phyloP scores from a whole-genome alignment of 192 early-diverging fungal species.

The Polychytrium aggregatum region DNA sequence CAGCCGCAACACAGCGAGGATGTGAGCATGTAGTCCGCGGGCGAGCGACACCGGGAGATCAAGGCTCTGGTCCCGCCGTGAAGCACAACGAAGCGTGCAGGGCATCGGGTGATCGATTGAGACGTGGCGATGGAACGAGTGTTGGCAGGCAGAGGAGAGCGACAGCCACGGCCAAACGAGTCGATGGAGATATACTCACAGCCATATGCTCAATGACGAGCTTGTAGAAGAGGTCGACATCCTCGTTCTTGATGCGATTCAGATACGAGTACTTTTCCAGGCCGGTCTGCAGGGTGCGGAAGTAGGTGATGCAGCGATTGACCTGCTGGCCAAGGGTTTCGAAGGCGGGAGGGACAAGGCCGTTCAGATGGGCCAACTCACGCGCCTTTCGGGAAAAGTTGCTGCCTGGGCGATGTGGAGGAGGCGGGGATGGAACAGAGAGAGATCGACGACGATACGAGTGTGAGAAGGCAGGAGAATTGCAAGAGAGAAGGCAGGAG shows the following conservation, averaged over 20 bases:
- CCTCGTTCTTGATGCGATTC: slow-evolving; percentile 67
- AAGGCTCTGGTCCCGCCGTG: no score
- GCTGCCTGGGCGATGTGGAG: no score
- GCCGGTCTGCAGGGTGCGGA: slow-evolving; percentile 52
- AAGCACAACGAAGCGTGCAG: no score
- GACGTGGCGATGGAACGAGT: slow-evolving; percentile 66
- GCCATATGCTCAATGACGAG: slow-evolving; percentile 54
- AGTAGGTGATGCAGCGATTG: slow-evolving; percentile 57
- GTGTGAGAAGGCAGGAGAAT: no score
- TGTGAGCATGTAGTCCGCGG: no score
- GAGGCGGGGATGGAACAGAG: no score
- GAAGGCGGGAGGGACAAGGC: slow-evolving; percentile 61
- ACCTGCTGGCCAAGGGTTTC: slow-evolving; percentile 67
- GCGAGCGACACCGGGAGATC: no score
- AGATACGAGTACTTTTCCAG: slow-evolving; percentile 83
- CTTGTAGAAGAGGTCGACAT: slow-evolving; percentile 75
- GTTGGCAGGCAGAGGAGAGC: slow-evolving; percentile 37
- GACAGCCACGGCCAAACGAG: slow-evolving; percentile 6
- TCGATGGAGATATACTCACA: slow-evolving; percentile 10
- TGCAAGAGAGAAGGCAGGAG: no score
- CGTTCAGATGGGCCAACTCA: slow-evolving; percentile 47
- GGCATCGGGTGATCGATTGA: no score
- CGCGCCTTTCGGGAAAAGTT: slow-evolving; percentile 35
- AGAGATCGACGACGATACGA: no score
- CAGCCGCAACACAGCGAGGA: slow-evolving; percentile 53